These are phyloP conservation scores for Aureobasidium sp. DNA, from an alignment of 2,329 filamentous ascomycete genomes.

Conservation along the genomic window DNA sequence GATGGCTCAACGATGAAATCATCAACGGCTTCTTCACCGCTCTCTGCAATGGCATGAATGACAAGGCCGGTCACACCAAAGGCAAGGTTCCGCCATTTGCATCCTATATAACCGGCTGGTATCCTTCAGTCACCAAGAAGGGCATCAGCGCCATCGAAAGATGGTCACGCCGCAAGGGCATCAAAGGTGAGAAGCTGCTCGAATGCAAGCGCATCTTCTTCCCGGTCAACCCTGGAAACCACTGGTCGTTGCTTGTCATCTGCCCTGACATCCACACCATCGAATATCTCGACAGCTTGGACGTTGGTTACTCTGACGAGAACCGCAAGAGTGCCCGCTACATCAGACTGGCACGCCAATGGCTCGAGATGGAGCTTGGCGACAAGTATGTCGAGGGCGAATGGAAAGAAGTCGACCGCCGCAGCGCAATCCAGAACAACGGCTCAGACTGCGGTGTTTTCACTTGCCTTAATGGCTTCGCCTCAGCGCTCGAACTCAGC, in stretches of 20 bases:
- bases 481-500: constrained; percentile 34
- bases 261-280: constrained; percentile 52
- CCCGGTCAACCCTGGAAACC: constrained; percentile 50
- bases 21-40: constrained; percentile 58
- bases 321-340: constrained; percentile 4
- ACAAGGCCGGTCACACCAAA: constrained; percentile 43
- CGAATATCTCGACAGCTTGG: constrained; percentile 62
- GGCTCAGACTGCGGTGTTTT: constrained; percentile 70
- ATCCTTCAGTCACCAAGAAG: constrained; percentile 42
- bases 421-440: constrained; percentile 53
- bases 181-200: constrained; percentile 53
- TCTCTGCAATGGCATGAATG: constrained; percentile 49
- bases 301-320: constrained; percentile 22
- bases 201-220: constrained; percentile 59
- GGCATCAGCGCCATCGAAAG: constrained; percentile 42
- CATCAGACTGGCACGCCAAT: constrained; percentile 33
- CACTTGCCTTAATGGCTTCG: constrained; percentile 63
- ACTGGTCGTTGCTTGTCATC: constrained; percentile 67
- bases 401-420: constrained; percentile 46
- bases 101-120: constrained; percentile 59
- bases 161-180: constrained; percentile 49
- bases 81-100: constrained; percentile 47
- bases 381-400: constrained; percentile 46
- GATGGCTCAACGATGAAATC: constrained; percentile 71
- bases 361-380: constrained; percentile 51